Evolutionary conservation across 371 early-diverging fungal genomes (phyloP), one percentile per base, ranked within the genome.

Genomic region (Parasitella parasitica): DNA sequence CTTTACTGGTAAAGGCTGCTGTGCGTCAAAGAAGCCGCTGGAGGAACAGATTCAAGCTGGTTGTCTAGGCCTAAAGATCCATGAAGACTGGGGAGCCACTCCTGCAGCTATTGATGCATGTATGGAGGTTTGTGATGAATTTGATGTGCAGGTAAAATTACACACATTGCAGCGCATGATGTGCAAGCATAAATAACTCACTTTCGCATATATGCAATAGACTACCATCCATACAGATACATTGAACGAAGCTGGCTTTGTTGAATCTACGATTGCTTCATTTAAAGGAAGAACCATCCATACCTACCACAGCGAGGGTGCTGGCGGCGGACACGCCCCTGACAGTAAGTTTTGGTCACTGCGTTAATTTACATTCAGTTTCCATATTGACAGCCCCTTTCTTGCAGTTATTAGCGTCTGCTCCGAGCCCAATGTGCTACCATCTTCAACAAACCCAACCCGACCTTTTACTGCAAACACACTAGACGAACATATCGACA

Each of bases 191-290:
- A 28, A 34, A 32, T 32, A 32, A 28, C 11, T 32, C 4, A 8
- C 11, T 4, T 32, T 32, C 8, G 27, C 6, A 22, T 39, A 24
- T n/a, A n/a, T n/a, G n/a, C n/a, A n/a, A n/a, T 53, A 69, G 76
- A 85, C 89, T 6, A 95, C 90, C 4, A 94, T 97, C 54, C 97
- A 97, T 67, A 94, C 97, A 0, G 96, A 97, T 71, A 97, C 97
- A 2, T 76, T 96, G 43, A 94, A 97, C 70, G 97, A 97, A 66
- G 88, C 94, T 37, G 96, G 97, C 28, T 97, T 94, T 78, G 96
- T 97, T 37, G 94, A 95, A 71, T 78, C 89, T 49, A 89, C 97
- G 2, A 73, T 97, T 28, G 89, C 74, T 1, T 95, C 96, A 0
- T 92, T 97, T 67, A 91, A 90, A 34, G 88, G 87, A 34, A 87